These are phyloP conservation scores for Lepidium campestre DNA, from an alignment of 441 rosid genomes.

Conservation along the genomic window DNA sequence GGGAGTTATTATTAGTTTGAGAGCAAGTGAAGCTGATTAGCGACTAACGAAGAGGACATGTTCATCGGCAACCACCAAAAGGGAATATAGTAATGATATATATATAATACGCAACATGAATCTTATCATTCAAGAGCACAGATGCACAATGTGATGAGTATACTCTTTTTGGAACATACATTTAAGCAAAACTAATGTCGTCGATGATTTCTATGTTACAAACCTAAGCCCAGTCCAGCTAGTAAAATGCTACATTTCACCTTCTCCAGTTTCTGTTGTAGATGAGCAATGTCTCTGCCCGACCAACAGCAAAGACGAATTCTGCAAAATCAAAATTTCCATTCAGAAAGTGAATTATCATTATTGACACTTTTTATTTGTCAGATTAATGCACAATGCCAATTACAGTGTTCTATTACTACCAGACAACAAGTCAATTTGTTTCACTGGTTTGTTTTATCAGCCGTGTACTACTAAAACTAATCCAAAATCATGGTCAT, in stretches of 20 bases:
- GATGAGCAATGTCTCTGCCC: constrained; percentile 44
- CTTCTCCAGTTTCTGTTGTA: constrained; percentile 11
- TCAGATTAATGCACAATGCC: not conserved
- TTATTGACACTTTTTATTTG: not conserved
- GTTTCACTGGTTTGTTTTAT: not conserved
- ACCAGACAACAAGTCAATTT: constrained; percentile 5
- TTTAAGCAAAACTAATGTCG: not conserved
- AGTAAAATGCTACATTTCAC: constrained; percentile 8
- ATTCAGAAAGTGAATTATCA: constrained; percentile 1
- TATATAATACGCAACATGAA: not conserved
- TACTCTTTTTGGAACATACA: not conserved
- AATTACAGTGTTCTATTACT: not conserved
- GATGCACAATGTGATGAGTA: not conserved
- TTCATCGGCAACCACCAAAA: no score
- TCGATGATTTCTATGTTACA: constrained; percentile 10
- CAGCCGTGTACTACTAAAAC: not conserved
- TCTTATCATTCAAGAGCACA: not conserved
- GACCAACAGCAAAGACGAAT: constrained; percentile 54
- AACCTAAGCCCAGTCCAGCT: not conserved
- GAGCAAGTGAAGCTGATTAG: no score
- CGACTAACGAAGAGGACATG: no score
- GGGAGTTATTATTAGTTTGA: no score
- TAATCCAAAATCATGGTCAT: not conserved
- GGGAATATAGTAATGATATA: no score
- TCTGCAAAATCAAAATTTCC: constrained; percentile 42